Evolutionary conservation across 1,284 basidiomycete species (phyloP), one percentile per base, ranked within the genome.

Genomic region (Schizopora paradoxa): DNA sequence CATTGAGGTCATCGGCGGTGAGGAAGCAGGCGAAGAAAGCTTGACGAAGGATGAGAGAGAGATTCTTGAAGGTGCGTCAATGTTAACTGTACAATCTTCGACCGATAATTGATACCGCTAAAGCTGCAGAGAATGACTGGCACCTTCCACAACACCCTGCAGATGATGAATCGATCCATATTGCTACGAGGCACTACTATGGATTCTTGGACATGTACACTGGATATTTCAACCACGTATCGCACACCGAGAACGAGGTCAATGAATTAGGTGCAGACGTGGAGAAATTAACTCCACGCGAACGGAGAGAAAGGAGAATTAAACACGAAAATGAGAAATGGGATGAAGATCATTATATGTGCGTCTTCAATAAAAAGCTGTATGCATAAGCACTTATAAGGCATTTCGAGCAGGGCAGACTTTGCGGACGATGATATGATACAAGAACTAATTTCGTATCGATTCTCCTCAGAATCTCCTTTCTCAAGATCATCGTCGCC

Each of bases 341-440:
- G 74, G 82, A 90, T 55, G 79, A 78, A 57, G 86, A 89, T 56
- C 70, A 90, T 62, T 91, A 90, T 57, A 79, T 88, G 86, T 86
- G 59, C 45, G 76, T 58, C 3, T 26, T 8, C 18, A n/a, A 13
- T n/a, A n/a, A n/a, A n/a, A n/a, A n/a, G n/a, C n/a, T n/a, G n/a
- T n/a, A n/a, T n/a, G n/a, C n/a, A n/a, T n/a, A n/a, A n/a, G n/a
- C n/a, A n/a, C n/a, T n/a, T n/a, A n/a, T n/a, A n/a, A n/a, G n/a
- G n/a, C n/a, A n/a, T n/a, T n/a, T n/a, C n/a, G n/a, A n/a, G n/a
- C 52, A 90, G 87, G 70, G 86, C 86, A 4, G 86, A 91, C 61
- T 88, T 73, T 57, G 77, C 74, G 31, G 85, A 90, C 46, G 77
- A 84, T 54, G 80, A 78, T 47, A 73, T 79, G 55, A 86, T 91